Percentiles rank a stretch among this genome's conserved stretches.
Conservation (phyloP, 495 filamentous ascomycete species). For the Talaromyces wortmannii region DNA sequence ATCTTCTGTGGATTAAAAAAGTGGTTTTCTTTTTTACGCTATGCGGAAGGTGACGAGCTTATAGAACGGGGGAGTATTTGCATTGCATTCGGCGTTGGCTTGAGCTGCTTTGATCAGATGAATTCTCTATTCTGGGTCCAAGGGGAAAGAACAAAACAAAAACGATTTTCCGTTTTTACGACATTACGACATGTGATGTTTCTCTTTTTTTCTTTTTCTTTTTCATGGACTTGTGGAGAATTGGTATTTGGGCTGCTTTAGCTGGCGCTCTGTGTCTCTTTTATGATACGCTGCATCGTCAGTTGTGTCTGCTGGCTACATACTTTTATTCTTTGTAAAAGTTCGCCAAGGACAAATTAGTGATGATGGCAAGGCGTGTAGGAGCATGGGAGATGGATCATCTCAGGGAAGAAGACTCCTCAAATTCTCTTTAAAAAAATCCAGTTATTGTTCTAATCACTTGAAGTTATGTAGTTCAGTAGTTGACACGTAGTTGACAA, state of each 20-base stretch:
- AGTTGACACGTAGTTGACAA: too few relatives aligned
- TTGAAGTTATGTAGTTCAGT: too few relatives aligned
- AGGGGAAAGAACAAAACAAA: conserved; percentile 18
- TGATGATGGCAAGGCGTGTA: background rate
- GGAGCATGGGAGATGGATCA: background rate
- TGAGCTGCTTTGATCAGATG: conserved; percentile 38
- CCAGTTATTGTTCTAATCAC: background rate
- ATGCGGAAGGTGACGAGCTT: conserved; percentile 7
- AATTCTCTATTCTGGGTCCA: conserved; percentile 27
- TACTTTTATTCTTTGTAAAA: background rate
- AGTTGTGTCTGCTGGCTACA: conserved; percentile 3
- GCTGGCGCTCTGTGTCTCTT: conserved; percentile 24
- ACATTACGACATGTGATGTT: conserved; percentile 18
- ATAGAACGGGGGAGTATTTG: conserved; percentile 33
- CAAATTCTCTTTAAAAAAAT: background rate
- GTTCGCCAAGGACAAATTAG: background rate
- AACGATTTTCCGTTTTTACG: too few relatives aligned
- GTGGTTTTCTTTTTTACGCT: background rate
- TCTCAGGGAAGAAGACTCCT: background rate
- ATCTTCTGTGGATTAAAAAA: conserved; percentile 9
- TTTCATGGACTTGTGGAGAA: conserved; percentile 38
- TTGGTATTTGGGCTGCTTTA: conserved; percentile 23
- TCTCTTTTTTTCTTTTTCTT: conserved; percentile 13
- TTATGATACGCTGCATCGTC: conserved; percentile 15
- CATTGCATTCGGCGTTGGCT: conserved; percentile 47